A percentile compares a stretch with the other conserved stretches of the same genome.
phyloP scores from a whole-genome alignment of 2,329 filamentous ascomycete genomes.

The Trichoderma atrobrunneum region DNA sequence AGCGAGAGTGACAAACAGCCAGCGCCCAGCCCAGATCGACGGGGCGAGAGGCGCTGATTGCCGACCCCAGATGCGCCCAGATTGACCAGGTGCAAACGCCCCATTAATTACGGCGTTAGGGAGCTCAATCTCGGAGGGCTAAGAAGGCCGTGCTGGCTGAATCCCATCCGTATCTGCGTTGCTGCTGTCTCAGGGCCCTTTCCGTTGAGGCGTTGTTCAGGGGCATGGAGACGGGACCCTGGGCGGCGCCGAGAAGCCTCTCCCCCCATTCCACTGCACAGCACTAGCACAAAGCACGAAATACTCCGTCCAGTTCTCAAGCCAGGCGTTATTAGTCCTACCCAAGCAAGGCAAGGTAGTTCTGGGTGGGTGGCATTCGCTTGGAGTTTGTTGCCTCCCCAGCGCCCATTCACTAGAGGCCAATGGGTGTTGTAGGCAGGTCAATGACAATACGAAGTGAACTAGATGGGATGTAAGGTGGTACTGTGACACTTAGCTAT shows the following conservation, averaged over 20 bases:
- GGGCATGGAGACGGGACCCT: neutral
- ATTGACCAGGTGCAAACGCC: neutral
- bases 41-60: constrained; percentile 7
- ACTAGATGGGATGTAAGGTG: neutral
- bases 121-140: neutral
- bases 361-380: constrained; percentile 16
- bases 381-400: neutral
- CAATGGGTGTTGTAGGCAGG: neutral
- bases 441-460: neutral
- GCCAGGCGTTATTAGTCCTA: too few relatives aligned
- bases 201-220: neutral
- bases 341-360: too few relatives aligned
- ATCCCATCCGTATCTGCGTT: neutral
- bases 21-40: constrained; percentile 8
- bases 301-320: neutral
- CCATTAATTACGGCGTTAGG: constrained; percentile 15
- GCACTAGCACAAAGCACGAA: neutral
- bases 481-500: neutral
- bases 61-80: constrained; percentile 14
- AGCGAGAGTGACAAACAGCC: neutral
- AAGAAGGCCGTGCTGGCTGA: neutral
- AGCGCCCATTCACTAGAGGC: neutral
- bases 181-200: neutral
- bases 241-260: neutral
- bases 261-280: neutral